phyloP scores from a whole-genome alignment of 225 moss, liverwort and hornwort species.

The Antitrichia curtipendula region DNA sequence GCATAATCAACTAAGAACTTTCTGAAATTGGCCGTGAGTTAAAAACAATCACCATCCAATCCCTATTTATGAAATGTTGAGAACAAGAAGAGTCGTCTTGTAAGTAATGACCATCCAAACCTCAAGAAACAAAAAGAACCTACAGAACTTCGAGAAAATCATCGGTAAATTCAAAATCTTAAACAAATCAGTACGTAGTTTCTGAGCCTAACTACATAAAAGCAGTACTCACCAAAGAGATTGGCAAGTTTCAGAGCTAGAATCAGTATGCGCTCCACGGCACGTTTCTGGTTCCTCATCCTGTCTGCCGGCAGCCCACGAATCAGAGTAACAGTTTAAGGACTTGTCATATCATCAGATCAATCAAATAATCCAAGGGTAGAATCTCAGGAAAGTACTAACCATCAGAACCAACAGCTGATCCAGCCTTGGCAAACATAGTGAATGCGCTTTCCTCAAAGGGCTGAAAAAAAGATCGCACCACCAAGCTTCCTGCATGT shows the following conservation, averaged over 20 bases:
- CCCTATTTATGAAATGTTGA: neutral
- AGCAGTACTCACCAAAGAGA: constrained; percentile 44
- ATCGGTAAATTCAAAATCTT: neutral
- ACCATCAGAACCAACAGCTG: constrained; percentile 25
- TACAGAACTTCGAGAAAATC: neutral
- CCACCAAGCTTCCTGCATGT: constrained; percentile 80
- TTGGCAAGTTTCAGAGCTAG: constrained; percentile 80
- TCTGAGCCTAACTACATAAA: neutral
- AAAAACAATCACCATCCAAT: neutral
- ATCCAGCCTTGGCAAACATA: constrained; percentile 81
- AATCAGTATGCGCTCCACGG: constrained; percentile 66
- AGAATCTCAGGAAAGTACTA: neutral
- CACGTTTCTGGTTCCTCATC: constrained; percentile 26
- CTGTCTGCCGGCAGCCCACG: constrained; percentile 29
- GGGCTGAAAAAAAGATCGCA: constrained; percentile 81
- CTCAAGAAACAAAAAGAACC: neutral
- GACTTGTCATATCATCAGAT: neutral
- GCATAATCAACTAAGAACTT: neutral
- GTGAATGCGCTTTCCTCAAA: constrained; percentile 98
- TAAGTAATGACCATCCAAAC: neutral
- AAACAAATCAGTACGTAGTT: neutral
- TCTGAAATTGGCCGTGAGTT: neutral
- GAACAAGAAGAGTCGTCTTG: neutral
- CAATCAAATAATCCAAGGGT: neutral
- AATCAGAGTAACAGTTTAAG: neutral